Base-by-base conservation (phyloP, 140 eudicot genomes). In the Anethum foeniculum region DNA sequence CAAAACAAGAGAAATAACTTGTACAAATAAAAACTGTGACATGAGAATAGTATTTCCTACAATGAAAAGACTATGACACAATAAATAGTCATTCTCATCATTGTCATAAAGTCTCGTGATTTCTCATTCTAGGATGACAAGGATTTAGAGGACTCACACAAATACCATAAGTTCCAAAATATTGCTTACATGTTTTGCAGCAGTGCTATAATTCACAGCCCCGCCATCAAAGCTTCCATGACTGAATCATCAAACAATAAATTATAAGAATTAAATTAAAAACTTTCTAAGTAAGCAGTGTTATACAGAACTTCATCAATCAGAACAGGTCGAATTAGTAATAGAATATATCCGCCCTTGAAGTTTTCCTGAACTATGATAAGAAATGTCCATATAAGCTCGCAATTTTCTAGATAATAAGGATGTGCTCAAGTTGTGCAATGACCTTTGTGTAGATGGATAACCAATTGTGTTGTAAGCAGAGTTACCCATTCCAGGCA, bases 371-470 rank as follows among this genome's bases (percentile, higher is more conserved):
- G 84, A 89, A 90, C 78, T 52, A 83, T 32, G 82, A 80, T 84
- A 86, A 28, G 65, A 74, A 74, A 85, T 76, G 84, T 84, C 77
- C 83, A 71, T 75, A 38, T 54, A 43, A 81, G 76, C 81, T 77
- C 82, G 56, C 49, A 83, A 79, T 83, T 72, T 82, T 81, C 80
- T 76, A 85, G 80, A 82, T 80, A 90, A 79, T 83, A 80, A 85
- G 87, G 78, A 77, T 90, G 99, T 95, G 99, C 96, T 86, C 81
- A 87, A 89, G 93, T 81, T 91, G 98, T 93, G 98, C 98, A 94
- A 86, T 91, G 99, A 95, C 98, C 99, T 95, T 91, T 88, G 98
- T 93, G 99, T 88, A 88, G 99, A 79, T 82, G 98, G 92, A 89
- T 89, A 91, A 93, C 99, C 99, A 95, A 91, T 89, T 87, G 82